Evolutionary conservation across 306 rosid species (phyloP).

Genomic region (Castanospermum australe): DNA sequence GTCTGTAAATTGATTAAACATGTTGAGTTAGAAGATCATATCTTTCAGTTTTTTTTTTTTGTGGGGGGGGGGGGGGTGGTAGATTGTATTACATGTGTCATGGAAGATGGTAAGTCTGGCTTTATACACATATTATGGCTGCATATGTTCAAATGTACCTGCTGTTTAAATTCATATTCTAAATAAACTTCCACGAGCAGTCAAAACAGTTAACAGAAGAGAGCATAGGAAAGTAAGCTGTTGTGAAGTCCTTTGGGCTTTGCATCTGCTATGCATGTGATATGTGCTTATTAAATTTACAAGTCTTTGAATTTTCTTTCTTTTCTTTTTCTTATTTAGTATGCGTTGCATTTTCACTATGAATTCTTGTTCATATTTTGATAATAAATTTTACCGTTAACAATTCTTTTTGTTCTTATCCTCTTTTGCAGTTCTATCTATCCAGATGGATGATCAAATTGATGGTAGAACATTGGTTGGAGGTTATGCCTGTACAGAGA

Average conservation of each 20-base stretch:
- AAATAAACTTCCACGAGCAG: not conserved
- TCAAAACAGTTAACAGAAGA: not conserved
- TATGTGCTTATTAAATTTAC: not conserved
- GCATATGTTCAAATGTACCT: not conserved
- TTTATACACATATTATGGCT: conserved; percentile 5
- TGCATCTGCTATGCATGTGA: not conserved
- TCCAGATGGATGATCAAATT: conserved; percentile 95
- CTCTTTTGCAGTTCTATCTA: conserved; percentile 65
- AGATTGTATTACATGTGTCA: not conserved
- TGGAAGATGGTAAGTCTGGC: not conserved
- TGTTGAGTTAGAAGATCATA: conserved; percentile 2
- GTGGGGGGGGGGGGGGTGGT: too few relatives aligned
- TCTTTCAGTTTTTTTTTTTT: not conserved
- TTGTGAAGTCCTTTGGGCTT: not conserved
- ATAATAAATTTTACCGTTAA: not conserved
- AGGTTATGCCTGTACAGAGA: conserved; percentile 78
- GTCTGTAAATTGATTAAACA: conserved; percentile 11
- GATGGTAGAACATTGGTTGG: conserved; percentile 87
- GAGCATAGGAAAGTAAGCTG: conserved; percentile 7
- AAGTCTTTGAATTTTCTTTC: not conserved
- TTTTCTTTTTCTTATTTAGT: not conserved
- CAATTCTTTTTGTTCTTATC: conserved; percentile 1
- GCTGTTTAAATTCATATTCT: not conserved
- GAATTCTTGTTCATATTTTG: not conserved
- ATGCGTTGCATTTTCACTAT: not conserved